These are phyloP conservation scores for Suillus cothurnatus DNA, from an alignment of 768 basidiomycete genomes.

Conservation along the genomic window DNA sequence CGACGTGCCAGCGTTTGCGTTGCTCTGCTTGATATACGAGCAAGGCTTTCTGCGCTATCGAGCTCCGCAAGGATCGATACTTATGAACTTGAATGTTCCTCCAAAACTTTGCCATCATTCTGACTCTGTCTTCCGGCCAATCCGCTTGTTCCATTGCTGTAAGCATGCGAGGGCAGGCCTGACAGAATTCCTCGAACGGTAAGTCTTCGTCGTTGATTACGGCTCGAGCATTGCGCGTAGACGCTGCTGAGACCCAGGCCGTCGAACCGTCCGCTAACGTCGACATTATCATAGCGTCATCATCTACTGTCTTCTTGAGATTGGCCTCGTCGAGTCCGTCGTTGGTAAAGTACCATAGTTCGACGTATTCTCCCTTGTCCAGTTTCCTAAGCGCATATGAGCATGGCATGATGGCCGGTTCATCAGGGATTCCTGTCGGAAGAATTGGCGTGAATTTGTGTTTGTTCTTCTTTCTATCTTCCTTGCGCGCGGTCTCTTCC, in stretches of 20 bases:
- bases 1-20: background rate
- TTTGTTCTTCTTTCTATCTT: constrained; percentile 5
- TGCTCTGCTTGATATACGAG: background rate
- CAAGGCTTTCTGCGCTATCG: background rate
- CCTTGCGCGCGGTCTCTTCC: background rate
- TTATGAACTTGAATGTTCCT: background rate
- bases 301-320: background rate
- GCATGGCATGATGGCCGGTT: background rate
- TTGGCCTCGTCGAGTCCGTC: background rate
- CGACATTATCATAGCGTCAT: background rate
- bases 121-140: background rate
- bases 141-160: background rate
- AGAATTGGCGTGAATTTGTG: constrained; percentile 1
- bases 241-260: background rate
- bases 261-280: background rate
- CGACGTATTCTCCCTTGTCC: background rate
- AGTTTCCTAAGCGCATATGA: background rate
- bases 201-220: background rate
- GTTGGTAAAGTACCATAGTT: constrained; percentile 9
- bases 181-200: background rate
- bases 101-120: background rate
- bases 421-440: background rate
- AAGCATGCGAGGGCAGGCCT: background rate
- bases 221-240: rapidly evolving
- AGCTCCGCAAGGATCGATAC: rapidly evolving